Conservation (phyloP, 2,329 filamentous ascomycete species). For the Plenodomus tracheiphilus region DNA sequence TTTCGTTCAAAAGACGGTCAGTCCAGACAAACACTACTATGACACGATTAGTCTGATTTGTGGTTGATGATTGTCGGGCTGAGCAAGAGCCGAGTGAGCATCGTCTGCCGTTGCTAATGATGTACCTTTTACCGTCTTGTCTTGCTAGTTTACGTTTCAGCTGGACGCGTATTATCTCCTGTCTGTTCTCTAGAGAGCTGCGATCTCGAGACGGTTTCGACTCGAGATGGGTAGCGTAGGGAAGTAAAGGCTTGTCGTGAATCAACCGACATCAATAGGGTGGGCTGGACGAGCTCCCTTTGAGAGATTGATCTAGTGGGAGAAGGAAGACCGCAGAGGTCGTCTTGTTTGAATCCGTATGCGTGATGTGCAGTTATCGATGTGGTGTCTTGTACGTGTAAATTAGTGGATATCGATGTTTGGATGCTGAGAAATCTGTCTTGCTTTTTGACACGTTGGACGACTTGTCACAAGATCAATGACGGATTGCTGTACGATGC, state of each 20-base stretch:
- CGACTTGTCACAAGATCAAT: slow-evolving; percentile 39
- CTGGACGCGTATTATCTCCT: slow-evolving; percentile 55
- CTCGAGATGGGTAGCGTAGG: slow-evolving; percentile 59
- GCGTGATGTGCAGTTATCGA: slow-evolving; percentile 20
- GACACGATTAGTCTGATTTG: slow-evolving; percentile 39
- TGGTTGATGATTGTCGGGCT: slow-evolving; percentile 25
- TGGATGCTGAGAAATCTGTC: slow-evolving; percentile 21
- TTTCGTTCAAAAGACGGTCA: not conserved
- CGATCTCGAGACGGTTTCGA: slow-evolving; percentile 60
- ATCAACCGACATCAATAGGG: slow-evolving; percentile 63
- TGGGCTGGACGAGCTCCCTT: slow-evolving; percentile 34
- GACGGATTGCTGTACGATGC: slow-evolving; percentile 36
- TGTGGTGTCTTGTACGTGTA: slow-evolving; percentile 22
- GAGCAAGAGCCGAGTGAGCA: slow-evolving; percentile 34
- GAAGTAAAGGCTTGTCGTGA: slow-evolving; percentile 58
- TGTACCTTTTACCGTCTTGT: slow-evolving; percentile 42
- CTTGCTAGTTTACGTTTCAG: slow-evolving; percentile 42
- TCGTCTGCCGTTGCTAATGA: slow-evolving; percentile 38
- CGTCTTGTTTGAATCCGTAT: slow-evolving; percentile 19
- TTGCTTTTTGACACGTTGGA: slow-evolving; percentile 32
- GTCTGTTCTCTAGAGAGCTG: slow-evolving; percentile 61
- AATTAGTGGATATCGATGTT: slow-evolving; percentile 24
- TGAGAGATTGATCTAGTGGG: slow-evolving; percentile 19
- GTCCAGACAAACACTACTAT: slow-evolving; percentile 30
- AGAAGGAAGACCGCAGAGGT: slow-evolving; percentile 21